Percentiles rank a stretch among this genome's conserved stretches.
phyloP scores from a whole-genome alignment of 2,329 filamentous ascomycete species.

The Aspergillus pseudoglaucus region DNA sequence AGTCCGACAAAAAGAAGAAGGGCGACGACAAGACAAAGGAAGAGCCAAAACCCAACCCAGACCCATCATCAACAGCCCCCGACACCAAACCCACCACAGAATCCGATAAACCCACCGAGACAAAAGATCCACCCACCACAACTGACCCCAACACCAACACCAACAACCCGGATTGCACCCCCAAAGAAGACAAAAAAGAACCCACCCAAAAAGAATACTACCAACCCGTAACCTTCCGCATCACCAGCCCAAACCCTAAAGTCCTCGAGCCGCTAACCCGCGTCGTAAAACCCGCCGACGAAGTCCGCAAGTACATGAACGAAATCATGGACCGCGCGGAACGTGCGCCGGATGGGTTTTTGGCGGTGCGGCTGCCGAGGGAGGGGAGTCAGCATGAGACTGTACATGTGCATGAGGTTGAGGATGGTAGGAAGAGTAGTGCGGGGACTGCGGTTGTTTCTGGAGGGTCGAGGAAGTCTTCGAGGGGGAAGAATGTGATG shows the following conservation, averaged over 20 bases:
- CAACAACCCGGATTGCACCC: conserved; percentile 3
- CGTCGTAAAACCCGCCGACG: conserved; percentile 49
- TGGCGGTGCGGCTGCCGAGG: conserved; percentile 50
- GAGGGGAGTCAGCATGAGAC: conserved; percentile 24
- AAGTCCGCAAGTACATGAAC: conserved; percentile 51
- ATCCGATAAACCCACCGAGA: no score
- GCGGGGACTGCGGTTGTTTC: conserved; percentile 8
- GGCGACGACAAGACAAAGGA: conserved; percentile 11
- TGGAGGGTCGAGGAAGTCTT: conserved; percentile 16
- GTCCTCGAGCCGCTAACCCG: conserved; percentile 50
- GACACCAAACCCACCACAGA: not conserved
- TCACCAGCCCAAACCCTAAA: conserved; percentile 47
- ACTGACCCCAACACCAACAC: not conserved
- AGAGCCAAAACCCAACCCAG: conserved; percentile 1
- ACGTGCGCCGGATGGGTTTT: conserved; percentile 49
- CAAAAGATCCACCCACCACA: not conserved
- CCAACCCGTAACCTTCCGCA: conserved; percentile 51
- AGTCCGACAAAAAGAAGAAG: conserved; percentile 23
- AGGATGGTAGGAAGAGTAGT: conserved; percentile 14
- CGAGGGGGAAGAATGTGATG: conserved; percentile 15
- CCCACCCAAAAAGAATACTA: conserved; percentile 40
- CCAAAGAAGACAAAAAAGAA: conserved; percentile 10
- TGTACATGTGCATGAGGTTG: conserved; percentile 17
- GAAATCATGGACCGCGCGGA: conserved; percentile 52
- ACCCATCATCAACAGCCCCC: conserved; percentile 1